Evolutionary conservation across 495 filamentous ascomycete genomes (phyloP).

Genomic region (Xylaria grammica): DNA sequence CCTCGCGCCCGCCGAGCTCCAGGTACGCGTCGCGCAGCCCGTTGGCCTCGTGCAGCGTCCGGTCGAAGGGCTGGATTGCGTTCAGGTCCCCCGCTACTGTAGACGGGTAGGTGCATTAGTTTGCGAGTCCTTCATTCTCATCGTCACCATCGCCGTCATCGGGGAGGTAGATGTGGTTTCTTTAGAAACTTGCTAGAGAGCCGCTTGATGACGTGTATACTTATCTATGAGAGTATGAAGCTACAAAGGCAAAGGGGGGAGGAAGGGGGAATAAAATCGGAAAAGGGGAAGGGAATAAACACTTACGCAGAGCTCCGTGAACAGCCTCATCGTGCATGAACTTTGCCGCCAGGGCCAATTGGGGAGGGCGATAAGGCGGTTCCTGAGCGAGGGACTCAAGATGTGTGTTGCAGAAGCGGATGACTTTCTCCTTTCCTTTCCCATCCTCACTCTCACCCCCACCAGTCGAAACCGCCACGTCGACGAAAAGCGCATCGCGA

Average conservation of each 20-base stretch:
- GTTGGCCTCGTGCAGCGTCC: constrained; percentile 49
- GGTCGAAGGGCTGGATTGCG: constrained; percentile 59
- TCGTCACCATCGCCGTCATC: too few relatives aligned
- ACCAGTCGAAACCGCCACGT: constrained; percentile 35
- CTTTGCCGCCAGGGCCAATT: constrained; percentile 45
- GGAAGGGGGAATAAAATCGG: not conserved
- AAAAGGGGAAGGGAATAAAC: not conserved
- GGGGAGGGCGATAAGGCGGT: constrained; percentile 49
- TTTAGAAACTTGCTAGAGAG: too few relatives aligned
- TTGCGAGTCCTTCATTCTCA: too few relatives aligned
- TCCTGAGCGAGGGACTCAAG: constrained; percentile 54
- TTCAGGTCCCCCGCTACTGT: constrained; percentile 58
- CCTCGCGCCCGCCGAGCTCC: constrained; percentile 54
- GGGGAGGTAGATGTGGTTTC: too few relatives aligned
- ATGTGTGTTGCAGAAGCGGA: constrained; percentile 60
- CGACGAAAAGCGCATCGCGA: constrained; percentile 59
- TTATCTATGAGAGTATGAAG: too few relatives aligned
- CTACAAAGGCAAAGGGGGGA: not conserved
- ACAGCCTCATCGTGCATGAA: constrained; percentile 41
- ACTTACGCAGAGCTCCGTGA: constrained; percentile 36
- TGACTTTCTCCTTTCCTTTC: constrained; percentile 18
- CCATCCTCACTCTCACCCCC: constrained; percentile 19
- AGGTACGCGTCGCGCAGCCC: constrained; percentile 59
- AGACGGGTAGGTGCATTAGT: not conserved
- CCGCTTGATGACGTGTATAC: too few relatives aligned